Evolutionary conservation across 345 rosid genomes (phyloP).

Genomic region (Arabidopsis arenosa): DNA sequence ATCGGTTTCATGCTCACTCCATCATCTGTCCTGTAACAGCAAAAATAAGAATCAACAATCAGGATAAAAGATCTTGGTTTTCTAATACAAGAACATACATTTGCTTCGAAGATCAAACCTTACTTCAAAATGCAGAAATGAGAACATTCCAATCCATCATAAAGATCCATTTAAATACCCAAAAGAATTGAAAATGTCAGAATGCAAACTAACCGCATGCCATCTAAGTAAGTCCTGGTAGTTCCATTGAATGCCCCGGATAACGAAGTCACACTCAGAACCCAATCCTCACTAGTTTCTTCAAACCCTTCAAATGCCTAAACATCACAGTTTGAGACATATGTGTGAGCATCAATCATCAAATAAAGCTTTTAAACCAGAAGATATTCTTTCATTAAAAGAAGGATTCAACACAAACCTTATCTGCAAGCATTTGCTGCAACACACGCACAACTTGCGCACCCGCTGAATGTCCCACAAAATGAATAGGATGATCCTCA

Average conservation of each 20-base stretch:
- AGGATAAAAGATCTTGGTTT: conserved; percentile 5
- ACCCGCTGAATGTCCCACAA: conserved; percentile 98
- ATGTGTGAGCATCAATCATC: conserved; percentile 14
- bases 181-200: not conserved
- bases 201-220: conserved; percentile 80
- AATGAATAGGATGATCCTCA: conserved; percentile 91
- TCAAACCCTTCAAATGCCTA: conserved; percentile 86
- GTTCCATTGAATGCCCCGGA: conserved; percentile 98
- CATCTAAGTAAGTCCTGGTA: conserved; percentile 92
- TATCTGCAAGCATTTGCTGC: conserved; percentile 99
- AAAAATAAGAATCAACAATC: not conserved
- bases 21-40: conserved; percentile 70
- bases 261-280: conserved; percentile 86
- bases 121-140: conserved; percentile 5
- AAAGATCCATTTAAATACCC: not conserved
- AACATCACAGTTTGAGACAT: conserved; percentile 18
- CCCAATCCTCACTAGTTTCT: conserved; percentile 86
- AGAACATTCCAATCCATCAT: not conserved
- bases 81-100: not conserved
- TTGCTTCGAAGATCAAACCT: conserved; percentile 9
- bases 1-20: conserved; percentile 79
- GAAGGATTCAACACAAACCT: conserved; percentile 52
- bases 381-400: not conserved
- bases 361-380: conserved; percentile 13
- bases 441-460: conserved; percentile 95